phyloP scores from a whole-genome alignment of 345 rosid genomes.

The Psidium guajava region DNA sequence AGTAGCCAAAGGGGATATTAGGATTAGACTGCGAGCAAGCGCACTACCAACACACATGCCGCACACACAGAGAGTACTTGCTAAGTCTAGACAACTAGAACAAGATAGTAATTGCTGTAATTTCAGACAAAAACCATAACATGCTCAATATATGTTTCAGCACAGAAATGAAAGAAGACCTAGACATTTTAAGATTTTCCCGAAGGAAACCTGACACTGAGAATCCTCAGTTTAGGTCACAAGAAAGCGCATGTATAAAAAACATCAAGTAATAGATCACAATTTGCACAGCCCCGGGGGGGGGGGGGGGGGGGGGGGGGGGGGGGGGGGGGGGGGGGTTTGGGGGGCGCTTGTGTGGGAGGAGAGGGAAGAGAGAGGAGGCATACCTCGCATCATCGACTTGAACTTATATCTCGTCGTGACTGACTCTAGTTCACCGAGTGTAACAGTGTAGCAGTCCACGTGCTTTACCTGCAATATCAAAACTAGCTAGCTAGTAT shows the following conservation, averaged over 20 bases:
- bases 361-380: not conserved
- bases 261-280: not conserved
- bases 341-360: too few relatives aligned
- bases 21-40: not conserved
- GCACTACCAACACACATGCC: not conserved
- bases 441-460: slow-evolving; percentile 64
- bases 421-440: slow-evolving; percentile 77
- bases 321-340: not conserved
- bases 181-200: not conserved
- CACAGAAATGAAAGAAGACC: not conserved
- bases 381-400: slow-evolving; percentile 93
- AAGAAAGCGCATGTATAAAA: not conserved
- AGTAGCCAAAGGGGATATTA: not conserved
- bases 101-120: not conserved
- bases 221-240: not conserved
- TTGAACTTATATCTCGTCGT: slow-evolving; percentile 61
- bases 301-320: not conserved
- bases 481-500: not conserved
- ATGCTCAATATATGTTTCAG: not conserved
- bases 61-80: not conserved
- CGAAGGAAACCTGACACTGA: not conserved
- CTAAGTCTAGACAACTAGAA: not conserved
- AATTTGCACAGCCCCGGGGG: not conserved
- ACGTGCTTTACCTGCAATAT: slow-evolving; percentile 66
- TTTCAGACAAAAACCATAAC: not conserved